phyloP scores from a whole-genome alignment of 2,329 filamentous ascomycete species.

The Penicillium hesseltinei region DNA sequence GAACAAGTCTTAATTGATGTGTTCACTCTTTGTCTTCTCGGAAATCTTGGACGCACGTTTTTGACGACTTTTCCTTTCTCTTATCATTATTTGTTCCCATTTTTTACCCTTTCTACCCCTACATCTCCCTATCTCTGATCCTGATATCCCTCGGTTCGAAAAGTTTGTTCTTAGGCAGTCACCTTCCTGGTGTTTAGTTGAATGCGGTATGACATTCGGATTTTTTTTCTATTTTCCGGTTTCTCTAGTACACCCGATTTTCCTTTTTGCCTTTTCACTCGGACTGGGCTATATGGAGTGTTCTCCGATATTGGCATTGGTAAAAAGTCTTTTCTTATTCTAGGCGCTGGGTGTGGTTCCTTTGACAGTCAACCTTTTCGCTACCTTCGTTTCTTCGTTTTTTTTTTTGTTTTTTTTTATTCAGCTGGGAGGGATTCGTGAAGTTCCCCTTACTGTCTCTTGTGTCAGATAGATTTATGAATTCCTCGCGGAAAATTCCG shows the following conservation, averaged over 20 bases:
- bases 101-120: constrained; percentile 22
- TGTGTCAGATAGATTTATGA: constrained; percentile 24
- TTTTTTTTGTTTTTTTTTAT: not conserved
- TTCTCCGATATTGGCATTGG: constrained; percentile 8
- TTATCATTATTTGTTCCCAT: constrained; percentile 24
- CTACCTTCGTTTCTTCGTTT: not conserved
- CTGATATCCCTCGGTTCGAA: constrained; percentile 46
- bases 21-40: constrained; percentile 26
- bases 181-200: constrained; percentile 33
- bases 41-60: constrained; percentile 34
- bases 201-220: constrained; percentile 32
- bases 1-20: constrained; percentile 40
- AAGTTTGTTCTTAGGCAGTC: constrained; percentile 39
- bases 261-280: not conserved
- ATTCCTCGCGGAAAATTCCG: constrained; percentile 16
- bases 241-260: constrained; percentile 4
- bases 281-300: not conserved
- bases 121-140: constrained; percentile 30
- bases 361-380: not conserved
- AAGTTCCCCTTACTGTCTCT: not conserved
- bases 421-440: constrained; percentile 14
- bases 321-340: constrained; percentile 19
- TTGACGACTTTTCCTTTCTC: constrained; percentile 37
- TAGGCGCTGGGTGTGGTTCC: constrained; percentile 19
- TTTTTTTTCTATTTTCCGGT: constrained; percentile 18